phyloP scores from a whole-genome alignment of 2,329 filamentous ascomycete species.

The Ophioceras dolichostomum region DNA sequence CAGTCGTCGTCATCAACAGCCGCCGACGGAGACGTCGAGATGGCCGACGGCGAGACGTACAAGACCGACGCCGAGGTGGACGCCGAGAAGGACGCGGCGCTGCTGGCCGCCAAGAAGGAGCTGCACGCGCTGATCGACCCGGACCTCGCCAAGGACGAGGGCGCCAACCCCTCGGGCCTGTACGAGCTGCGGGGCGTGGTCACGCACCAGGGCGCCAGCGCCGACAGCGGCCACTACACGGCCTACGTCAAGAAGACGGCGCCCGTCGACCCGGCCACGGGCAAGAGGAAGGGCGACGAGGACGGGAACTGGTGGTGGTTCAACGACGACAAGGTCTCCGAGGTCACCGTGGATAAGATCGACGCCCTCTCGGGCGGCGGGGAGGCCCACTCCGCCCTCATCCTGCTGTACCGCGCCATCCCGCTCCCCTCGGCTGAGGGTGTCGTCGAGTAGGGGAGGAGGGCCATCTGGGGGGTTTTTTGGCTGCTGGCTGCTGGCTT shows the following conservation, averaged over 20 bases:
- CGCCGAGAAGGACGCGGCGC: conserved; percentile 63
- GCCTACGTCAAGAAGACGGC: conserved; percentile 91
- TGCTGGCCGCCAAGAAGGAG: conserved; percentile 78
- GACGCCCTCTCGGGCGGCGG: conserved; percentile 81
- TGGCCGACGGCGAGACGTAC: conserved; percentile 56
- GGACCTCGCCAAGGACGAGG: conserved; percentile 62
- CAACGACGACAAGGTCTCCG: conserved; percentile 93
- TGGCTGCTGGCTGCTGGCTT: too few relatives aligned
- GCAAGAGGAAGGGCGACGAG: conserved; percentile 59
- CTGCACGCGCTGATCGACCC: conserved; percentile 66
- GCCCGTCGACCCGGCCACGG: conserved; percentile 58
- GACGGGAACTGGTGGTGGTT: conserved; percentile 99
- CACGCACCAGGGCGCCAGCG: conserved; percentile 91
- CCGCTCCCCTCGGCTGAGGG: conserved; percentile 49
- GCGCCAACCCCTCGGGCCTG: conserved; percentile 84
- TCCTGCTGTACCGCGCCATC: conserved; percentile 67
- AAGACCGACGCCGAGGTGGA: conserved; percentile 94
- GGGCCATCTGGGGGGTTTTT: too few relatives aligned
- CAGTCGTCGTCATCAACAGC: conserved; percentile 12
- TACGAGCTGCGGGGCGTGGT: conserved; percentile 93
- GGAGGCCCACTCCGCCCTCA: conserved; percentile 72
- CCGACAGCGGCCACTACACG: conserved; percentile 96
- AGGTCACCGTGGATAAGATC: conserved; percentile 86
- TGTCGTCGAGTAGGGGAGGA: conserved; percentile 12
- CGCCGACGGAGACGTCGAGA: conserved; percentile 60